These are phyloP conservation scores for Botrytis fabae DNA, from an alignment of 2,329 filamentous ascomycete genomes.

Conservation along the genomic window DNA sequence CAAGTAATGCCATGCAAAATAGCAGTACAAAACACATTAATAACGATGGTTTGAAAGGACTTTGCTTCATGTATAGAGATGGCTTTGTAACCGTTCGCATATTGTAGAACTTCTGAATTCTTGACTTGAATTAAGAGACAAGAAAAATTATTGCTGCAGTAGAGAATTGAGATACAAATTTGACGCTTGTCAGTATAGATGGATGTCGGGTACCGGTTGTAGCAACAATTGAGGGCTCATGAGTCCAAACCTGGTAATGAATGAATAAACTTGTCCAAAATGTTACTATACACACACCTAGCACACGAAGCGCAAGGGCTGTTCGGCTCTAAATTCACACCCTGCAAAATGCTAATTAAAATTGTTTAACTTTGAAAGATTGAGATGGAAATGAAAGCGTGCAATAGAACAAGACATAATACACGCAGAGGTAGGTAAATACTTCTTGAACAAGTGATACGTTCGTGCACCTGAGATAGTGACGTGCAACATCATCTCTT, in stretches of 20 bases:
- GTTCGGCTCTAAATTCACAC: not conserved
- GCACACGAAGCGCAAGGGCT: not conserved
- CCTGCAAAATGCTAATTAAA: not conserved
- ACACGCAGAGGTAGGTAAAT: not conserved
- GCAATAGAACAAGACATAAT: not conserved
- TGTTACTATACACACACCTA: not conserved
- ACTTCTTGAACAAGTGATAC: not conserved
- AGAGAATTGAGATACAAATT: slow-evolving; percentile 21
- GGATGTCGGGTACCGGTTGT: not conserved
- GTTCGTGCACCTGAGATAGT: not conserved
- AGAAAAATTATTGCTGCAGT: not conserved
- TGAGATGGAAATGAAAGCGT: not conserved
- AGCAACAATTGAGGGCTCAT: not conserved
- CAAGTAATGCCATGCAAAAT: slow-evolving; percentile 22
- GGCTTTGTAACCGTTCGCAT: slow-evolving; percentile 32
- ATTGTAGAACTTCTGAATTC: slow-evolving; percentile 26
- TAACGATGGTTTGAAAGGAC: slow-evolving; percentile 24
- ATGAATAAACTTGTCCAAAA: not conserved
- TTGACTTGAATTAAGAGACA: not conserved
- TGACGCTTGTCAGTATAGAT: slow-evolving; percentile 23
- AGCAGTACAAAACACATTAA: not conserved
- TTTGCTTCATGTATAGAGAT: not conserved
- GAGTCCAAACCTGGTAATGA: not conserved
- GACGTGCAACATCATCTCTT: not conserved
- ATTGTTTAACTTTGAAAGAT: not conserved